Base-by-base conservation (phyloP, 2,329 filamentous ascomycete species). In the Whalleya microplaca region DNA sequence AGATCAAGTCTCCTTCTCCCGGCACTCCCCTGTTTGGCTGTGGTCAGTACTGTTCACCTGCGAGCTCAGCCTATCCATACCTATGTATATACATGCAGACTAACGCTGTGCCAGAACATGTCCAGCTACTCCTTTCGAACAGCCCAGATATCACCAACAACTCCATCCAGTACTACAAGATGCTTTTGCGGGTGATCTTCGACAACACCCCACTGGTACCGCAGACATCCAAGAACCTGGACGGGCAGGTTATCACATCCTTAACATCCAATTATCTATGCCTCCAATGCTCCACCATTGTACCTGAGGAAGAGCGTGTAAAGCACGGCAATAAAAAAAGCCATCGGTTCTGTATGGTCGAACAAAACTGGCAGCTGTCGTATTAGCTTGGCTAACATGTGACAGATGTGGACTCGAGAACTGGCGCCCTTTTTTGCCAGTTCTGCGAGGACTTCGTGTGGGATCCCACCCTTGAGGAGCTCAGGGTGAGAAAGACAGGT, bases 361-460 rank as follows among this genome's bases (percentile, higher is more conserved):
- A 14, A 18, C n/a, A 10, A 10, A 19, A 3, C 2, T n/a, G 10
- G 29, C 7, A 27, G 19, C 23, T 51, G 14, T 45, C n/a, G 14
- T 50, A 59, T 68, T 76, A 58, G 74, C 68, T 45, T 65, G 48
- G 50, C 41, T 56, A 3, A 61, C 50, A 43, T 9, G 5, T 20
- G 52, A 19, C 64, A 92, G 90, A 89, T 69, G 88, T 93, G 41
- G 91, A 95, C 68, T 94, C 90, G 21, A 81, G 86, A 56, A 88
- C 83, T 64, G 91, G 90, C 41, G 82, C 85, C 48, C 76, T 95
- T 6, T 94, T 89, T 73, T 95, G 91, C 72, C 88, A 92, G 63
- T 87, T 91, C 70, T 95, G 91, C 70, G 84, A 90, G 69, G 91
- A 95, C 71, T 86, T 91, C 62, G 87, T 95, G 29, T 94, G 90